Evolutionary conservation across 2,329 filamentous ascomycete species (phyloP), one percentile per base, ranked within the genome.

Genomic region (Aureobasidium sp.): DNA sequence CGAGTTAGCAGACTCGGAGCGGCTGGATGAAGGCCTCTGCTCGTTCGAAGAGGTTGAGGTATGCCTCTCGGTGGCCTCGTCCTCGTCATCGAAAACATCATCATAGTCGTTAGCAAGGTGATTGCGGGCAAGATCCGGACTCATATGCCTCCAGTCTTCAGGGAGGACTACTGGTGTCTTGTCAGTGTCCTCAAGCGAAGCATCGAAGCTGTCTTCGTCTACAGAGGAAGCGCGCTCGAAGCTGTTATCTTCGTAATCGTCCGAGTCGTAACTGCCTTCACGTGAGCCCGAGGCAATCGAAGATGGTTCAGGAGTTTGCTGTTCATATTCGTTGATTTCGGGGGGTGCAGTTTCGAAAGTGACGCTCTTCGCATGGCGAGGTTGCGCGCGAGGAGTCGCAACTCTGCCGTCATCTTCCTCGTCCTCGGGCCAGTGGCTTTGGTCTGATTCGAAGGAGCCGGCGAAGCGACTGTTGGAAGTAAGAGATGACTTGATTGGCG

Each of bases 91-190:
- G 61, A 87, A 93, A 1, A 83, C 80, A 61, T 89, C 81, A 32
- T 87, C 83, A 30, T 79, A 75, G 11, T 72, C 68, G 55, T 77
- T 71, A 4, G 73, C 72, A 32, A 81, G 64, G 21, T 76, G 75
- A 12, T 71, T 76, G 57, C 81, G 75, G n/a, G 74, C 79, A 19
- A 69, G 81, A 62, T 76, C 83, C 66, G 71, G 88, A 72, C 72
- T 90, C 78, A 84, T 83, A 59, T 81, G 87, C 58, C 87, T 83
- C 93, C 93, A 98, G 66, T 96, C 90, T 63, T 97, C 93, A 0
- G 93, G 93, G 19, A 94, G 81, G n/a, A 98, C 91, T 10, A 98
- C 93, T 0, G 93, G 93, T 1, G 93, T 97, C 75, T 97, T 97
- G 64, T 95, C 89, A 4, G 89, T 91, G 64, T 97, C 91, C 70